These are phyloP conservation scores for Ophiostoma piceae DNA, from an alignment of 2,329 filamentous ascomycete genomes.

Conservation along the genomic window DNA sequence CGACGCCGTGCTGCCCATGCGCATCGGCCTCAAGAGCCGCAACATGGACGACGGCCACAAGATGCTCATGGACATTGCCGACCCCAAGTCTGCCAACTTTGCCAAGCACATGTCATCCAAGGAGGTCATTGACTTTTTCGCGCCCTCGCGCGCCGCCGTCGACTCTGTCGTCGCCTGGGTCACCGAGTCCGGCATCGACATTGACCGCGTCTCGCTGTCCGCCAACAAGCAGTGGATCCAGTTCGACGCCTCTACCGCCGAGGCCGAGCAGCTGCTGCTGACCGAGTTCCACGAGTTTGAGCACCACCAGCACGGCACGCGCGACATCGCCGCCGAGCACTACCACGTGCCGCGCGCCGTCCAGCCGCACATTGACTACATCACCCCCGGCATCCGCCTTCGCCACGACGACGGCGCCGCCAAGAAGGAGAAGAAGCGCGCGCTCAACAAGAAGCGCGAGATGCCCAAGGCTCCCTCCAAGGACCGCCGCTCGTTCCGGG, in stretches of 20 bases:
- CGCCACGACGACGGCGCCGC: slow-evolving; percentile 27
- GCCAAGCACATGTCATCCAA: slow-evolving; percentile 38
- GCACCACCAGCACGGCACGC: slow-evolving; percentile 27
- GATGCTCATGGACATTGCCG: slow-evolving; percentile 33
- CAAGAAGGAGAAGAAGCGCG: slow-evolving; percentile 17
- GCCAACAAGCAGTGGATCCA: slow-evolving; percentile 31
- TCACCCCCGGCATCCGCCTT: slow-evolving; percentile 52
- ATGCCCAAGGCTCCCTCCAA: slow-evolving; percentile 6
- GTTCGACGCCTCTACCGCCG: slow-evolving; percentile 30
- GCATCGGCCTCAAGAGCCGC: slow-evolving; percentile 29
- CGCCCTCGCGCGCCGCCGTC: slow-evolving; percentile 34
- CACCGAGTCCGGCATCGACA: slow-evolving; percentile 32
- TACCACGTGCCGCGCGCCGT: slow-evolving; percentile 45
- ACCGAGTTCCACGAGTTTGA: slow-evolving; percentile 31
- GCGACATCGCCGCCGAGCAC: slow-evolving; percentile 28
- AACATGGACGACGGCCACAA: slow-evolving; percentile 32
- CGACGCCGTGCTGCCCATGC: slow-evolving; percentile 29
- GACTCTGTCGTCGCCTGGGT: slow-evolving; percentile 36
- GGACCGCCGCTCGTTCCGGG: slow-evolving; percentile 10
- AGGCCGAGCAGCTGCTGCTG: slow-evolving; percentile 30
- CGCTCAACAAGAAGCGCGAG: slow-evolving; percentile 9
- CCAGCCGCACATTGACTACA: slow-evolving; percentile 49
- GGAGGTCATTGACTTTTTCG: slow-evolving; percentile 38
- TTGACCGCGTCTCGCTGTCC: slow-evolving; percentile 26
- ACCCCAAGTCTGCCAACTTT: slow-evolving; percentile 33